Evolutionary conservation across 1,284 basidiomycete species (phyloP).

Genomic region (Cryptococcus sp.): DNA sequence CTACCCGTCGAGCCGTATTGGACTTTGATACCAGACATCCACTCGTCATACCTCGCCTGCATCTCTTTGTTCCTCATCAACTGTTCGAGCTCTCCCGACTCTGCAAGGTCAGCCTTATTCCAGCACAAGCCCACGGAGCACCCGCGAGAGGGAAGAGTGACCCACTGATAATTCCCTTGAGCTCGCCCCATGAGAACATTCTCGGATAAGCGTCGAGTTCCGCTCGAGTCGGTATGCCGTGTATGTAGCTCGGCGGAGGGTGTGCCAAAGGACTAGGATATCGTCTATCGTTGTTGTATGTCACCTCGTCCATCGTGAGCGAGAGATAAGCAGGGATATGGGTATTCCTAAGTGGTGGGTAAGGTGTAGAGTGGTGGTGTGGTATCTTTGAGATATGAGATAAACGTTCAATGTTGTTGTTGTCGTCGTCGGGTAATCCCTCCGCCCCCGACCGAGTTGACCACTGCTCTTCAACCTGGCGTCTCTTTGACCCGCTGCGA

Average conservation of each 20-base stretch:
- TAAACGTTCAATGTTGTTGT: too few relatives aligned
- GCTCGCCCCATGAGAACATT: slow-evolving; percentile 44
- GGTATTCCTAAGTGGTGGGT: not conserved
- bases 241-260: slow-evolving; percentile 25
- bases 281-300: slow-evolving; percentile 29
- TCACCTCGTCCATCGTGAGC: slow-evolving; percentile 7
- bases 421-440: too few relatives aligned
- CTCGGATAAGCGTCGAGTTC: slow-evolving; percentile 42
- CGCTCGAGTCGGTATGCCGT: slow-evolving; percentile 36
- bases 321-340: not conserved
- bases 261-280: slow-evolving; percentile 34
- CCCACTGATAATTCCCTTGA: slow-evolving; percentile 39
- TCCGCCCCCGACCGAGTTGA: too few relatives aligned
- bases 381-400: too few relatives aligned
- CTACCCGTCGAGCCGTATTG: slow-evolving; percentile 38
- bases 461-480: too few relatives aligned
- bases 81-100: slow-evolving; percentile 20
- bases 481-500: too few relatives aligned
- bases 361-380: too few relatives aligned
- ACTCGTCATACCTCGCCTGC: slow-evolving; percentile 38
- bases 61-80: slow-evolving; percentile 40
- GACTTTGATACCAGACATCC: slow-evolving; percentile 33
- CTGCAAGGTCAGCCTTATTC: slow-evolving; percentile 10
- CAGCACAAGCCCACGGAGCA: too few relatives aligned
- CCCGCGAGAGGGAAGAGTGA: too few relatives aligned